phyloP scores from a whole-genome alignment of 2,329 filamentous ascomycete species.

The Chaetomium globosum region DNA sequence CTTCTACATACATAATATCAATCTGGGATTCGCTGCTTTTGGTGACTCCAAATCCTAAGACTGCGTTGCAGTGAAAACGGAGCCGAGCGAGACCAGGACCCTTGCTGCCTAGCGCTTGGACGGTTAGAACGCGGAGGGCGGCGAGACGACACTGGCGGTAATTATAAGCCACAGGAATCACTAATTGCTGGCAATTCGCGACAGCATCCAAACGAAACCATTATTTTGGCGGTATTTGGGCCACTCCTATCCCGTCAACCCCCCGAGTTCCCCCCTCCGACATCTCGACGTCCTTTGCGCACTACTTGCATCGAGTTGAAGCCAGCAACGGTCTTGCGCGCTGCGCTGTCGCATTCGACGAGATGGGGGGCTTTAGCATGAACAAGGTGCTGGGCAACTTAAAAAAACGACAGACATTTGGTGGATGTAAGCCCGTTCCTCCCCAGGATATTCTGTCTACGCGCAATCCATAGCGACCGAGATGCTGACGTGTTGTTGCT shows the following conservation, averaged over 20 bases:
- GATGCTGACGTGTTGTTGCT: constrained; percentile 22
- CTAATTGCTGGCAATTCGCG: constrained; percentile 6
- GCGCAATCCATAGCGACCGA: neutral
- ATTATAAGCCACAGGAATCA: constrained; percentile 8
- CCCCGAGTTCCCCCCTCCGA: neutral
- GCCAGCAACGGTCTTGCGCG: neutral
- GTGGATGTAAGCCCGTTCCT: constrained; percentile 14
- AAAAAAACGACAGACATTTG: constrained; percentile 50
- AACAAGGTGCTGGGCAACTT: constrained; percentile 61
- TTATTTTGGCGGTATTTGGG: neutral
- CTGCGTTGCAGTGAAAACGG: constrained; percentile 22
- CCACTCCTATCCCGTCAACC: neutral
- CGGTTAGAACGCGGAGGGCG: constrained; percentile 8
- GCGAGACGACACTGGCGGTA: constrained; percentile 13
- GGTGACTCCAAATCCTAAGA: neutral
- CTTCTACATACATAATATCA: neutral
- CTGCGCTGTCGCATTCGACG: constrained; percentile 30
- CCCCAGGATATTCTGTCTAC: neutral
- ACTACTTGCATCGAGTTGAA: constrained; percentile 1
- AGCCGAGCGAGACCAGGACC: constrained; percentile 20
- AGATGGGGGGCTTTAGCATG: constrained; percentile 57
- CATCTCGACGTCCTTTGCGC: neutral
- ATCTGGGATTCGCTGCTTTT: neutral
- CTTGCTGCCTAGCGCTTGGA: constrained; percentile 28
- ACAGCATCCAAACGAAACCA: constrained; percentile 6